Conservation (phyloP, 345 rosid genomes). For the Hibiscus tridactylites region DNA sequence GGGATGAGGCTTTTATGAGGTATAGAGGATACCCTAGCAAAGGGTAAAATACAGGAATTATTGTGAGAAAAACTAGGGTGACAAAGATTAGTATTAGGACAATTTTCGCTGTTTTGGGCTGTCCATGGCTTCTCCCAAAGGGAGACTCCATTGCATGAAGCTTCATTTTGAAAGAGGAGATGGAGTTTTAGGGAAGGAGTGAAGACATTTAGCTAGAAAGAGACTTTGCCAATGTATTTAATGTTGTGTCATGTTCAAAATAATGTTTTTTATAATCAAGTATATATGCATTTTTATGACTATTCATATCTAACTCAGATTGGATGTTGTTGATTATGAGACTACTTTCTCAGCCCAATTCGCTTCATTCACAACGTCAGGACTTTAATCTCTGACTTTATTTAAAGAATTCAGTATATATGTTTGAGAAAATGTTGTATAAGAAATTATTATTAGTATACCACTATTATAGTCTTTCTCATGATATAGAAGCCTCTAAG, state of each 20-base stretch:
- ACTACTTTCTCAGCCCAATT: too few species aligned
- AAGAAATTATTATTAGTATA: too few species aligned
- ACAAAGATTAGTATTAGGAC: conserved; percentile 12
- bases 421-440: too few species aligned
- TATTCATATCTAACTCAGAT: too few species aligned
- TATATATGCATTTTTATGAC: too few species aligned
- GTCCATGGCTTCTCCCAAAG: not conserved
- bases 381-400: too few species aligned
- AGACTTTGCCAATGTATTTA: not conserved
- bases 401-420: too few species aligned
- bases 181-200: not conserved
- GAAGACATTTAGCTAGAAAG: not conserved
- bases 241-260: not conserved
- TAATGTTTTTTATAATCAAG: too few species aligned
- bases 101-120: conserved; percentile 14
- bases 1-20: not conserved
- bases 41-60: conserved; percentile 36
- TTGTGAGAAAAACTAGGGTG: conserved; percentile 21
- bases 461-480: too few species aligned
- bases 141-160: conserved; percentile 23
- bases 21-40: conserved; percentile 22
- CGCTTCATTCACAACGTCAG: too few species aligned
- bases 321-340: too few species aligned
- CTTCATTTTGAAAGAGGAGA: not conserved
- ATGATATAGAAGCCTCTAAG: too few species aligned